Base-by-base conservation (phyloP, 148 eudicot species). In the Fagopyrum homotropicum region DNA sequence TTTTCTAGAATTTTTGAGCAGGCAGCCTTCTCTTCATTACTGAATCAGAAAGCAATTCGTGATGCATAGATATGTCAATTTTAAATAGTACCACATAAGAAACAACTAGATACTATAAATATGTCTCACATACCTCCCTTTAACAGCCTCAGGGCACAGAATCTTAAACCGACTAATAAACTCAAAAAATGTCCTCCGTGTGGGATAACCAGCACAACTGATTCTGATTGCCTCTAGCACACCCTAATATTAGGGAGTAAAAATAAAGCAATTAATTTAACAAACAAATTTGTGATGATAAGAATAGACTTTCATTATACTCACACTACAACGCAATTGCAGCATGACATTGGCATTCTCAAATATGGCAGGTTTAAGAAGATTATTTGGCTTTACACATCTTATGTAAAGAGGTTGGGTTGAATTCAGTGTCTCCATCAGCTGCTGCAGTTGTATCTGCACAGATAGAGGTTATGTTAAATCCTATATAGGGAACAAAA, bases 281-380 rank as follows among this genome's bases (percentile, higher is more conserved):
- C 2, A 8, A 61, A 54, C 22, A 5, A 30, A 6, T 9, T 75
- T 70, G 2, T 16, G 17, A 56, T 48, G 5, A 10, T 46, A 44
- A 2, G 30, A 19, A 47, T 44, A 30, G 74, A 72, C 45, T 68
- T 47, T 50, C 49, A 76, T 77, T 76, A 72, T 83, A 92, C 99
- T 95, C 89, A 95, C 99, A 78, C 99, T 94, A 89, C 99, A 95
- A 69, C 99, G 97, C 57, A 95, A 84, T 79, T 95, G 99, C 85
- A 92, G 97, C 96, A 95, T 83, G 84, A 95, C 81, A 75, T 92
- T 92, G 81, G 80, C 84, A 86, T 95, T 95, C 92, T 95, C 99
- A 83, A 95, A 95, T 59, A 95, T 82, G 78, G 92, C 90, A 78
- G 99, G 97, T 81, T 90, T 90, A 66, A 95, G 96, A 51, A 79